Evolutionary conservation across 2,329 filamentous ascomycete species (phyloP), one percentile per base, ranked within the genome.

Genomic region (Akanthomyces uredinophilus): DNA sequence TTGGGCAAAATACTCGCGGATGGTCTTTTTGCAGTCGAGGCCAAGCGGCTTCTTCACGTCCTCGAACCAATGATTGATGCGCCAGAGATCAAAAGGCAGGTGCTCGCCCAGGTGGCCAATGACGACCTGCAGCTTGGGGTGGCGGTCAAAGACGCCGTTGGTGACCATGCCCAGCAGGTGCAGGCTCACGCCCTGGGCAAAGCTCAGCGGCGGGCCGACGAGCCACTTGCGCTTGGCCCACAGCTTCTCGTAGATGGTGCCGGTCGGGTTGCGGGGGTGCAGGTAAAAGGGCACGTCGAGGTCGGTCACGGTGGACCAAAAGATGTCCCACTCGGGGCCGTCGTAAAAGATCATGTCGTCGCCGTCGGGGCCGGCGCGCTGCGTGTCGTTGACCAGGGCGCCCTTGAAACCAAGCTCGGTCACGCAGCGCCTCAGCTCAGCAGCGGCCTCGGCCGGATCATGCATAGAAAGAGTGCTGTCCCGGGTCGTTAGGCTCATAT

Each of bases 331-430:
- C 64, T 83, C 79, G 0, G 81, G 77, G 10, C 79, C 75, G 68
- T 89, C 87, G 73, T 88, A 89, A 74, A 87, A 88, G 69, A 88
- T 75, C 76, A 85, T 82, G 27, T 80, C 79, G 61, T 87, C 83
- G 43, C 84, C 85, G 62, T 86, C 82, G 0, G 74, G 65, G 3
- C 84, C 84, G 18, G 83, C 78, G 32, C 82, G 80, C 68, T 89
- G 86, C 2, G 79, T 83, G 68, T 87, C 83, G 68, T 87, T 87
- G 51, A 89, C 78, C 5, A 89, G 73, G 4, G 79, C 84, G 3
- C 86, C 86, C 64, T 84, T 80, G 75, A 88, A 88, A n/a, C 85
- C 84, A 54, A 81, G 75, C 63, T 85, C 71, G 1, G 74, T 81
- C 5, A 88, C 81, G 57, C 81, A 84, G 56, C 83, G 77, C 50